Percentiles rank a stretch among this genome's conserved stretches.
Evolutionary conservation across 306 rosid species (phyloP).

Genomic region (Trifolium repens): DNA sequence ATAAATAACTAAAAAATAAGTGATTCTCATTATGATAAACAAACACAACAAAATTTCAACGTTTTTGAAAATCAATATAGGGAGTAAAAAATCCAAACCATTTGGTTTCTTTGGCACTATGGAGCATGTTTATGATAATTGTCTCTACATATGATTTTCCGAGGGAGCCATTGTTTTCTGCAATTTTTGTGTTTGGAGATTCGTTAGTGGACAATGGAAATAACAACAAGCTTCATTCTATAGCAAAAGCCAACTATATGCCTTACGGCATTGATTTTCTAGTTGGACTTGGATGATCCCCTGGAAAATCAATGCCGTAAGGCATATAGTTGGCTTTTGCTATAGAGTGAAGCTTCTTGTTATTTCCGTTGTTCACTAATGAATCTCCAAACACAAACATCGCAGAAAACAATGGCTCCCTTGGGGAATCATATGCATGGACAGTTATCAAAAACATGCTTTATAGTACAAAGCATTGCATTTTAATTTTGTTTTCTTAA

Average conservation of each 20-base stretch:
- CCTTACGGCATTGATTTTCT: too few relatives aligned
- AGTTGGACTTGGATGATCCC: slow-evolving; percentile 38
- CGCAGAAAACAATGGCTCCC: slow-evolving; percentile 35
- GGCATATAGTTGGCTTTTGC: slow-evolving; percentile 48
- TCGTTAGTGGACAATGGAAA: too few relatives aligned
- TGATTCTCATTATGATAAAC: too few relatives aligned
- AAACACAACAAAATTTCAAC: too few relatives aligned
- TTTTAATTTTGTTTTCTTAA: slow-evolving; percentile 9
- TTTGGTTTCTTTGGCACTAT: slow-evolving; percentile 19
- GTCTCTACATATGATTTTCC: too few relatives aligned
- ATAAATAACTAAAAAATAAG: too few relatives aligned
- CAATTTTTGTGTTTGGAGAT: not conserved
- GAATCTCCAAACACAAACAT: slow-evolving; percentile 59
- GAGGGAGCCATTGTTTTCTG: too few relatives aligned
- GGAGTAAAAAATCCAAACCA: too few relatives aligned
- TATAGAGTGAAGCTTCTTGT: slow-evolving; percentile 42
- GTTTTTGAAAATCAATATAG: too few relatives aligned
- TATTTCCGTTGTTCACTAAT: slow-evolving; percentile 46
- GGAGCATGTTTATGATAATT: too few relatives aligned
- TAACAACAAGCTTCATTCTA: too few relatives aligned
- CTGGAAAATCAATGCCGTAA: slow-evolving; percentile 47
- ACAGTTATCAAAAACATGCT: slow-evolving; percentile 32
- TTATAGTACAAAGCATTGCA: slow-evolving; percentile 31
- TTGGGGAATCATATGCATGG: not conserved
- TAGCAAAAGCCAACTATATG: too few relatives aligned